Base-by-base conservation (phyloP, 2,329 filamentous ascomycete genomes). In the Fusarium brachygibbosum region DNA sequence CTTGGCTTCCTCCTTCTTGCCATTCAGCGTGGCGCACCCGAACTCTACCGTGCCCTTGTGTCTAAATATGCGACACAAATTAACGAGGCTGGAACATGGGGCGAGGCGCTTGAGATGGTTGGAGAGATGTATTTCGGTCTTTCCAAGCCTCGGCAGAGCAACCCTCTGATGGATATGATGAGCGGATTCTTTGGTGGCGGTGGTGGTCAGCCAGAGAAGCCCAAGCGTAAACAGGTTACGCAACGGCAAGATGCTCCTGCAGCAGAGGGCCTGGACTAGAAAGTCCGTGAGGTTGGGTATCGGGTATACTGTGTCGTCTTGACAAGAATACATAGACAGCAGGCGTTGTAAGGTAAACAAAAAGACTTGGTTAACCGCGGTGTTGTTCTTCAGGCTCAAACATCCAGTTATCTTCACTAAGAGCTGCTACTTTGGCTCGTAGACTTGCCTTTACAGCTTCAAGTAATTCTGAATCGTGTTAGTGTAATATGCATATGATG, bases 91-190 rank as follows among this genome's bases (percentile, higher is more conserved):
- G 88, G 88, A 7, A 85, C 86, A 14, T 98, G 95, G 95, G 88
- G 90, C 34, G 94, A 93, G 77, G 87, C 93, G 25, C 82, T 99
- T 64, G 91, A 94, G 73, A 90, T 93, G 79, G 90, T 99, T 74
- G 95, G 92, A 49, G 95, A 99, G 83, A 94, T 97, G 88, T 99
- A 98, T 84, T 99, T 99, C 82, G 90, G 90, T 35, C 97, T 99
- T 78, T 88, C 90, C 82, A 91, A 94, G 76, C 95, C 94, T 46
- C 87, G 91, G 75, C 93, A 97, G 83, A 92, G 91, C 69, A 98
- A 98, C 79, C 94, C 94, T 5, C 84, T 99, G 79, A 89, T 98
- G 81, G 96, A 99, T 78, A 98, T 99, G 94, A 97, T 99, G 92
- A 94, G 94, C 48, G 94, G 90, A 67, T 88, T 99, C 85, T 92